Evolutionary conservation across 2,329 filamentous ascomycete genomes (phyloP), one percentile per base, ranked within the genome.

Genomic region (Bipolaris cookei): DNA sequence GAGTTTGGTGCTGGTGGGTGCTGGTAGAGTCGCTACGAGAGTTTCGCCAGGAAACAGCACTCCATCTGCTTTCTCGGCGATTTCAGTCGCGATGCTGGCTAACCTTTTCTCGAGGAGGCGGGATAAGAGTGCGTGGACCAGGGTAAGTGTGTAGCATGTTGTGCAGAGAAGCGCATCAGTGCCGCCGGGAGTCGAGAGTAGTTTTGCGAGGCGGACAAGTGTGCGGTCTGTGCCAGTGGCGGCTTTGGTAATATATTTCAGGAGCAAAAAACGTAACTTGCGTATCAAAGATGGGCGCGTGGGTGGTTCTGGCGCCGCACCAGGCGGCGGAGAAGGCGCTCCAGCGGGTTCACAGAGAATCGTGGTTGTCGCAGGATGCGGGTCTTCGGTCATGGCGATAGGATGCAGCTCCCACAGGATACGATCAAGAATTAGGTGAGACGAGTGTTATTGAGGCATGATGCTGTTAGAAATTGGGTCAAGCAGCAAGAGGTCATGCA

Each of bases 111-210:
- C 61, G 41, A 81, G 76, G 6, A 77, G 52, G n/a, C 64, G 71
- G 13, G 72, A 73, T 55, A 81, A 70, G 23, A 77, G 70, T 2
- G 77, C 68, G 62, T 76, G 72, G 7, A 79, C 53, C 56, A 82
- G 72, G 18, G 73, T 73, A 25, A 81, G 74, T 42, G 77, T 79
- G 72, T 81, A 82, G 64, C 67, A 70, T 13, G 78, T 65, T 8
- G 79, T 81, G 66, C 73, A 75, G 48, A 81, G 76, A 49, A 76
- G 68, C 25, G 71, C 68, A 61, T 81, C 78, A 49, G 74, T 75
- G 60, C 76, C 76, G 16, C 67, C 50, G 16, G 78, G 73, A 20
- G 75, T 78, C 43, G 76, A 77, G 51, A 82, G 67, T 38, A 79
- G 66, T 44, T 61, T 63, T 4, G 71, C 64, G 41, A 79, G 68